Conservation (phyloP, 1,284 basidiomycete species). For the Meripilus lineatus region DNA sequence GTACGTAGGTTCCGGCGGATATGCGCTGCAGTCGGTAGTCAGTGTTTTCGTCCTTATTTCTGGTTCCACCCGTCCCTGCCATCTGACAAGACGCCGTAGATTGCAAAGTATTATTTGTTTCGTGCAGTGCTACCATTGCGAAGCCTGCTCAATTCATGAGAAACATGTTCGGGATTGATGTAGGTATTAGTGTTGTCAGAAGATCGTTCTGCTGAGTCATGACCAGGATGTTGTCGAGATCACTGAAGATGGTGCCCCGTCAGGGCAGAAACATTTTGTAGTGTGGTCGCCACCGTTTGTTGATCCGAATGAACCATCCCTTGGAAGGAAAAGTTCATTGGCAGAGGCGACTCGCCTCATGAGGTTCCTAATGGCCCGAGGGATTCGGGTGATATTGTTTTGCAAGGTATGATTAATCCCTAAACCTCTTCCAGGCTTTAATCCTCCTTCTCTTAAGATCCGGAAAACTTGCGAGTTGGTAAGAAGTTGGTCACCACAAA, state of each 20-base stretch:
- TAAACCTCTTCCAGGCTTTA: neutral
- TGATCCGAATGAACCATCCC: constrained; percentile 50
- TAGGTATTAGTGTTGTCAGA: constrained; percentile 16
- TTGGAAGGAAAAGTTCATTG: constrained; percentile 61
- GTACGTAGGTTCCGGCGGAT: constrained; percentile 74
- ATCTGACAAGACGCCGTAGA: constrained; percentile 38
- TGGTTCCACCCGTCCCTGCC: constrained; percentile 1
- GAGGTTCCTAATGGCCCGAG: constrained; percentile 78
- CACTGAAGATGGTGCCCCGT: constrained; percentile 80
- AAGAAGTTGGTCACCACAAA: constrained; percentile 18
- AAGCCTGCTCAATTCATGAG: constrained; percentile 79
- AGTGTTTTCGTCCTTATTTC: constrained; percentile 22
- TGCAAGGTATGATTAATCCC: constrained; percentile 58
- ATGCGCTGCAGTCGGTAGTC: constrained; percentile 83
- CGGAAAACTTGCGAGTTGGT: constrained; percentile 81
- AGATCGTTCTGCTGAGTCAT: neutral
- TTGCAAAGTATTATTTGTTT: constrained; percentile 62
- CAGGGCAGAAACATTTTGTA: constrained; percentile 74
- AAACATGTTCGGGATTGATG: constrained; percentile 66
- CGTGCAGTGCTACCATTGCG: constrained; percentile 86
- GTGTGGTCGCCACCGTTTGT: constrained; percentile 74
- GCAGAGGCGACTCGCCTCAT: constrained; percentile 74
- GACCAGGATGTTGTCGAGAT: constrained; percentile 59
- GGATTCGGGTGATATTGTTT: constrained; percentile 82
- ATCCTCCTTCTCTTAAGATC: constrained; percentile 38